Percentiles rank a stretch among this genome's conserved stretches.
Evolutionary conservation across 306 rosid genomes (phyloP).

Genomic region (Prunus kanzakura): DNA sequence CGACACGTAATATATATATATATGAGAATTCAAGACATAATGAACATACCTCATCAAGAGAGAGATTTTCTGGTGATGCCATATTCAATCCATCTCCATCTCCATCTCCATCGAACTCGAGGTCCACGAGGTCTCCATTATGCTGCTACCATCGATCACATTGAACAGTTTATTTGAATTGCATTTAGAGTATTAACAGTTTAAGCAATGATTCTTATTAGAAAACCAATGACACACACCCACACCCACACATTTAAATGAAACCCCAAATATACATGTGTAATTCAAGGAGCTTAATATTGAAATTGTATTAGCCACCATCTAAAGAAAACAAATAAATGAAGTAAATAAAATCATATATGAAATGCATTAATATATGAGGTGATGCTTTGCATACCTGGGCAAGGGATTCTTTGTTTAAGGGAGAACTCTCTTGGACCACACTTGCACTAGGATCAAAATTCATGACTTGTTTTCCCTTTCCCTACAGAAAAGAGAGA

Average conservation of each 20-base stretch:
- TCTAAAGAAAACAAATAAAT: background rate
- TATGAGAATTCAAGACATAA: background rate
- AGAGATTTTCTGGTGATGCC: background rate
- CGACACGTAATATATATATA: background rate
- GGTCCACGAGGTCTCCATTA: background rate
- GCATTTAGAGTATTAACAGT: too few species aligned
- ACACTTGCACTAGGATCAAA: background rate
- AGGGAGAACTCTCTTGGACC: background rate
- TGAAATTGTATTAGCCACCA: too few species aligned
- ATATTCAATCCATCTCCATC: conserved; percentile 1
- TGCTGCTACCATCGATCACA: background rate
- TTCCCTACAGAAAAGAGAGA: too few species aligned
- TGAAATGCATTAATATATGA: background rate
- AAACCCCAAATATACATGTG: too few species aligned
- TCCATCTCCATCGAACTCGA: background rate
- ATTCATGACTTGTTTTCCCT: background rate
- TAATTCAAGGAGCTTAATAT: too few species aligned
- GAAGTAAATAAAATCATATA: background rate
- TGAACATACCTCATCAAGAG: background rate
- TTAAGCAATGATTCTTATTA: too few species aligned
- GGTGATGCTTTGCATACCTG: conserved; percentile 1
- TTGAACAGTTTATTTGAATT: background rate
- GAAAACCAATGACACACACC: too few species aligned
- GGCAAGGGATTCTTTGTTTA: conserved; percentile 2
- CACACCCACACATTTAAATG: too few species aligned